phyloP scores from a whole-genome alignment of 352 stramenopile species.

The Globisporangium heterothallicum region DNA sequence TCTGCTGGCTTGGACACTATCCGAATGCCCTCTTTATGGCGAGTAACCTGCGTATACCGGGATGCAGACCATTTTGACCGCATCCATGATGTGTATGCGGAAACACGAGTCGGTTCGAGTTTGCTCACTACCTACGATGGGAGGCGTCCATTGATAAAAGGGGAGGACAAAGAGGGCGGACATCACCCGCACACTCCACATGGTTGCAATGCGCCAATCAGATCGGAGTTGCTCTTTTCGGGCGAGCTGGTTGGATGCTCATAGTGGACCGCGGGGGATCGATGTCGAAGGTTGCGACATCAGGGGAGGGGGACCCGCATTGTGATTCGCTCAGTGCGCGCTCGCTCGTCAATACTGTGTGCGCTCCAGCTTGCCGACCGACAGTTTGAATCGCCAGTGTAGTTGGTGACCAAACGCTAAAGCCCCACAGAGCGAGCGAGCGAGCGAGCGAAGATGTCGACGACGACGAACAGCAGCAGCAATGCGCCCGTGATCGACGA shows the following conservation, averaged over 20 bases:
- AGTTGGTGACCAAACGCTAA: constrained; percentile 6
- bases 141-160: neutral
- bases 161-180: neutral
- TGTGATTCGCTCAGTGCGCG: neutral
- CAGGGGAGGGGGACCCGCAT: neutral
- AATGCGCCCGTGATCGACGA: constrained; percentile 39
- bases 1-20: no score
- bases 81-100: no score
- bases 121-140: neutral
- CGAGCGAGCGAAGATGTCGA: neutral
- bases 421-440: neutral
- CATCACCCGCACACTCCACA: neutral
- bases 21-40: no score
- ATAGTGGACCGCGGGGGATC: neutral
- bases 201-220: neutral
- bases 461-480: constrained; percentile 7
- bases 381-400: neutral
- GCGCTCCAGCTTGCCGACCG: no score
- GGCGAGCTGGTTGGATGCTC: neutral
- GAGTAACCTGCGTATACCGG: no score
- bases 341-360: no score
- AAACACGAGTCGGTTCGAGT: no score
- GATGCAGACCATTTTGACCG: no score
- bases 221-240: neutral
- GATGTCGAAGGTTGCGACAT: neutral